Evolutionary conservation across 495 filamentous ascomycete species (phyloP), one percentile per base, ranked within the genome.

Genomic region (Penicillium samsonianum): DNA sequence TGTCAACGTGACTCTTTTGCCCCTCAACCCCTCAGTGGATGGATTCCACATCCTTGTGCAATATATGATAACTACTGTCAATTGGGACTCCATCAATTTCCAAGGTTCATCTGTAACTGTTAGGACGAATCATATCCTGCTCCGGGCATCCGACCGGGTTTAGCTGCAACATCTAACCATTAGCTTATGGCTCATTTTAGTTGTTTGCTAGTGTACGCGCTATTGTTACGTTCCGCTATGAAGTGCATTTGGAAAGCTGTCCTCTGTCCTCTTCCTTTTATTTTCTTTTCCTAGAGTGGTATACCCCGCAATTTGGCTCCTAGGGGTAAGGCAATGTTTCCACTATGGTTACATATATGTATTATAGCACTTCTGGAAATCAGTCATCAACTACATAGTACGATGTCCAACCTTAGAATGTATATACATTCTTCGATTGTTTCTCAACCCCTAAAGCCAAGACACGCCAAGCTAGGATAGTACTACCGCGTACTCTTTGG

Each of bases 81-180:
- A 37, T 35, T 8, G 19, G 47, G 20, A n/a, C 12, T 28, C 26
- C 3, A 25, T 35, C 14, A n/a, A 16, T 14, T 22, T 33, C 30
- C 30, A 33, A 30, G 28, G 28, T 14, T 20, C 44, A 28, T 46
- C 28, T 48, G 9, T 19, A 2, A 9, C 10, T 40, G 40, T 31
- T 33, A 8, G 33, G 3, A 22, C 61, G 51, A 67, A 67, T 64
- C 64, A 67, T 12, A 45, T 40, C 37, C 5, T 44, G 26, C 61
- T 43, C 64, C 58, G 61, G 46, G 19, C 61, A 33, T 61, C 61
- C 61, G 64, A 42, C 53, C 58, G 44, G 44, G 23, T 48, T 51
- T 17, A 52, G 17, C 3, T 17, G 35, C 42, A 26, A 42, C 44
- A 45, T 45, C 22, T 19, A 43, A 23, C 26, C 28, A 4, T 48